Evolutionary conservation across 169 alveolate species (phyloP).

Genomic region (Plasmodium malariae): DNA sequence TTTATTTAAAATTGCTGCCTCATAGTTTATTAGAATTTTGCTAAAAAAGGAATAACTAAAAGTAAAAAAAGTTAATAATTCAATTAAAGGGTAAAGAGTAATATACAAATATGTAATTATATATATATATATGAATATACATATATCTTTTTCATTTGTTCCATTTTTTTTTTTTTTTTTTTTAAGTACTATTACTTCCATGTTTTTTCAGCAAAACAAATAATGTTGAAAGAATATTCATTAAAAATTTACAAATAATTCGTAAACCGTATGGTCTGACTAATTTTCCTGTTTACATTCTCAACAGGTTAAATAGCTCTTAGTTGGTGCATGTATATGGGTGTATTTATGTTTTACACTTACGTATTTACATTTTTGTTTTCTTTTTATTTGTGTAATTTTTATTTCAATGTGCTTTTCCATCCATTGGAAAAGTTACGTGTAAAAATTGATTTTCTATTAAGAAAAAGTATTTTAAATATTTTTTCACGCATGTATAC

Average conservation of each 20-base stretch:
- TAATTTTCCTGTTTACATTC: background rate
- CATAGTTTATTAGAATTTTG: conserved; percentile 37
- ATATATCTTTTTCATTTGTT: background rate
- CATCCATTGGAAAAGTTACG: background rate
- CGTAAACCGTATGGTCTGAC: background rate
- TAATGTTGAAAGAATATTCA: background rate
- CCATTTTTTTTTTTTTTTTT: conserved; percentile 20
- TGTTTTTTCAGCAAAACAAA: background rate
- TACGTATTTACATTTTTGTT: background rate
- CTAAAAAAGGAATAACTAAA: conserved; percentile 39
- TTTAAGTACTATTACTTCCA: background rate
- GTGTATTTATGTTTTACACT: background rate
- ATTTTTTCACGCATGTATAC: background rate
- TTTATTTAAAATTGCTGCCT: conserved; percentile 38
- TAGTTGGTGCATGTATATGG: background rate
- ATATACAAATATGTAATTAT: conserved; percentile 12
- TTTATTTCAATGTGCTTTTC: background rate
- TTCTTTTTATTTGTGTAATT: background rate
- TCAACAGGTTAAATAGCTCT: background rate
- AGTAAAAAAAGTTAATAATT: conserved; percentile 17
- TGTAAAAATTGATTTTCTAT: background rate
- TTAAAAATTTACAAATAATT: too few species aligned
- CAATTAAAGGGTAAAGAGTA: background rate
- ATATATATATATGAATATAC: conserved; percentile 4
- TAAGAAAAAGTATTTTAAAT: background rate